Evolutionary conservation across 306 rosid species (phyloP).

Genomic region (Ochetophila trinervis): DNA sequence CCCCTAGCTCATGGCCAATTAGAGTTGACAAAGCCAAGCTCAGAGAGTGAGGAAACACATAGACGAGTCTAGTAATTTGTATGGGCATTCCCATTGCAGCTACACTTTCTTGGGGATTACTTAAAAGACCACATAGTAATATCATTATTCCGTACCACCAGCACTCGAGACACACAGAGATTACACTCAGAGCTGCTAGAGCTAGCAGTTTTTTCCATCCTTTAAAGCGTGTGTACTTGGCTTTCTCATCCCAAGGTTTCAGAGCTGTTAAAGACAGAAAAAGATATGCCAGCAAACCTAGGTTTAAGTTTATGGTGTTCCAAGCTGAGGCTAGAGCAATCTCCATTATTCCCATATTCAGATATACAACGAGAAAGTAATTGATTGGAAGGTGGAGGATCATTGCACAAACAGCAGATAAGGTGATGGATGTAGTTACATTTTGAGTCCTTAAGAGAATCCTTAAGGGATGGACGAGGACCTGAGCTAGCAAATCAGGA

Average conservation of each 20-base stretch:
- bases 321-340: constrained; percentile 72
- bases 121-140: constrained; percentile 58
- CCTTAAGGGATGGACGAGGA: constrained; percentile 59
- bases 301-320: constrained; percentile 56
- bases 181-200: constrained; percentile 67
- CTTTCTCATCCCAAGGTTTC: constrained; percentile 66
- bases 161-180: constrained; percentile 79
- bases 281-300: constrained; percentile 55
- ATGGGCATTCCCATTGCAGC: constrained; percentile 91
- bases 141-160: constrained; percentile 94
- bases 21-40: constrained; percentile 59
- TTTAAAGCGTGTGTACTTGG: constrained; percentile 34
- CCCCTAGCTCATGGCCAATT: constrained; percentile 70
- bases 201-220: constrained; percentile 69
- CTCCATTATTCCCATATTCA: constrained; percentile 60
- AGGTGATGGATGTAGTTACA: constrained; percentile 58
- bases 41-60: constrained; percentile 61
- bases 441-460: constrained; percentile 72
- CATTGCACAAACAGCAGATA: constrained; percentile 57
- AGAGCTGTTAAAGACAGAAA: constrained; percentile 46
- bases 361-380: constrained; percentile 43
- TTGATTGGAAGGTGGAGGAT: constrained; percentile 55
- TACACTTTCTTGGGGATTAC: constrained; percentile 62
- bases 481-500: constrained; percentile 81
- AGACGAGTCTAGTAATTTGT: constrained; percentile 71